A percentile compares a stretch with the other conserved stretches of the same genome.
Conservation (phyloP, 1,284 basidiomycete species). For the Inonotus obliquus region DNA sequence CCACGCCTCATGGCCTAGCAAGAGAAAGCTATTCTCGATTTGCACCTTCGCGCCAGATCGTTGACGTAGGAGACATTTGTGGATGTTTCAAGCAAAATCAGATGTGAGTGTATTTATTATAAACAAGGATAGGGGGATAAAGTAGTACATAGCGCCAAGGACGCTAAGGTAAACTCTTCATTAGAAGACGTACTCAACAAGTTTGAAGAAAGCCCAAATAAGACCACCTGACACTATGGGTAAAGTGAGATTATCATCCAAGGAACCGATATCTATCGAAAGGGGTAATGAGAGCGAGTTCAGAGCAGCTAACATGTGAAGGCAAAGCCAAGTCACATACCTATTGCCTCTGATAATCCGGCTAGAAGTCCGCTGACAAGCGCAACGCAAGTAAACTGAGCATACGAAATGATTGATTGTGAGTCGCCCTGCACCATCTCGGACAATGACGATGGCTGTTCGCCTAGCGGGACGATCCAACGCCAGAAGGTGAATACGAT, state of each 20-base stretch:
- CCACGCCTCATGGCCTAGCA: no score
- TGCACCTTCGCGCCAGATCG: no score
- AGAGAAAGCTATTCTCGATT: no score
- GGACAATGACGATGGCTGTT: constrained; percentile 29
- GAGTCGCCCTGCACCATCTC: not conserved
- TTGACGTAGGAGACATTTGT: no score
- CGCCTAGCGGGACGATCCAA: constrained; percentile 45
- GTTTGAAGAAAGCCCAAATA: constrained; percentile 66
- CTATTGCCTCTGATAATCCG: constrained; percentile 80
- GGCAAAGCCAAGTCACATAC: constrained; percentile 40
- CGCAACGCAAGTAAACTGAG: constrained; percentile 50
- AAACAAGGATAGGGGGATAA: not conserved
- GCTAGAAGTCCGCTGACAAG: constrained; percentile 72
- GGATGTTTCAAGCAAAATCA: no score
- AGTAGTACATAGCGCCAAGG: not conserved
- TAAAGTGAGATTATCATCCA: constrained; percentile 93
- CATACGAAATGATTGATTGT: not conserved
- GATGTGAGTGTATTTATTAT: not conserved
- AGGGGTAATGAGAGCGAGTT: constrained; percentile 11
- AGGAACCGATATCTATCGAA: constrained; percentile 69
- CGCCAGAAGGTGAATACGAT: constrained; percentile 83
- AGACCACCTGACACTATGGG: constrained; percentile 87
- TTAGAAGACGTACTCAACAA: constrained; percentile 25
- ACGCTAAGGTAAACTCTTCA: not conserved
- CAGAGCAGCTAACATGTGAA: constrained; percentile 49